Evolutionary conservation across 306 rosid species (phyloP).

Genomic region (Glycine latifolia): DNA sequence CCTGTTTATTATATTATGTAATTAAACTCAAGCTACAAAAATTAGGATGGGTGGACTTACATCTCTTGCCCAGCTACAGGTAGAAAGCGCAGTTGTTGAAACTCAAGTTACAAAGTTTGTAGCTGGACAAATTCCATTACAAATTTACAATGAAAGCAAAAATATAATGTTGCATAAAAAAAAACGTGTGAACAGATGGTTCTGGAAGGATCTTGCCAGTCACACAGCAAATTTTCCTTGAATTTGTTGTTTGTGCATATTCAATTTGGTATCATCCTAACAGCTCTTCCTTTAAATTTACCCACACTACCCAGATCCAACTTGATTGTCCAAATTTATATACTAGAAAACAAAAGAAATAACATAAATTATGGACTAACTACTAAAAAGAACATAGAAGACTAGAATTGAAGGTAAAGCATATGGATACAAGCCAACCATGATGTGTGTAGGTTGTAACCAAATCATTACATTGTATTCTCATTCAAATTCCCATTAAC

Average conservation of each 20-base stretch:
- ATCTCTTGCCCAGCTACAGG: conserved; percentile 22
- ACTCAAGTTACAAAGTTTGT: conserved; percentile 33
- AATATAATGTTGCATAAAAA: conserved; percentile 29
- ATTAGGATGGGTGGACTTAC: conserved; percentile 21
- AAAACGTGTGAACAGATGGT: conserved; percentile 11
- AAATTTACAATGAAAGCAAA: conserved; percentile 17
- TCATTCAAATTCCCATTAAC: conserved; percentile 22
- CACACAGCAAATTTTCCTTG: conserved; percentile 39
- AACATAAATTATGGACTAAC: not conserved
- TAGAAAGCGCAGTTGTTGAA: conserved; percentile 5
- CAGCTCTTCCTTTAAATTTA: conserved; percentile 14
- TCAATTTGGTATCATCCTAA: conserved; percentile 32
- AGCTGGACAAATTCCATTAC: conserved; percentile 30
- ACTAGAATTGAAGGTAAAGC: not conserved
- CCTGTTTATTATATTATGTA: conserved; percentile 61
- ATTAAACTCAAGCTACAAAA: conserved; percentile 36
- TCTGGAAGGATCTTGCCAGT: conserved; percentile 40
- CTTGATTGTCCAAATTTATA: not conserved
- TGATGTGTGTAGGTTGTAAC: not conserved
- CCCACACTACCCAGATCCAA: not conserved
- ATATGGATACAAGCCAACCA: not conserved
- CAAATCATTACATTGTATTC: conserved; percentile 28
- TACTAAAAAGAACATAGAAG: conserved; percentile 14
- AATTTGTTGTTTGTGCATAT: conserved; percentile 19
- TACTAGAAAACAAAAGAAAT: not conserved